Percentiles rank a stretch among this genome's conserved stretches.
These are phyloP conservation scores for Rosellinia necatrix DNA, from an alignment of 2,329 filamentous ascomycete species.

Conservation along the genomic window DNA sequence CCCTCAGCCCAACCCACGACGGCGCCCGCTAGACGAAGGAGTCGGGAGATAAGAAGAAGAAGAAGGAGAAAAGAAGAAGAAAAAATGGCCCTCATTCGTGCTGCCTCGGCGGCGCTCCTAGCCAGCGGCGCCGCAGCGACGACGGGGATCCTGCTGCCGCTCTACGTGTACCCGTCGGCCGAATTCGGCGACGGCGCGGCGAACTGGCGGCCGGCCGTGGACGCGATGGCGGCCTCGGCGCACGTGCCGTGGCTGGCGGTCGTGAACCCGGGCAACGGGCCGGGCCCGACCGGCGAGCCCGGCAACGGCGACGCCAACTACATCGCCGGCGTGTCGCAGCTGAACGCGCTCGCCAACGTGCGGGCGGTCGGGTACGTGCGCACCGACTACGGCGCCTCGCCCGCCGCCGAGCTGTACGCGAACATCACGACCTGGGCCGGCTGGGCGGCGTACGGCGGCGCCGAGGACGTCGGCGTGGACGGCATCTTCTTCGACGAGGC, in stretches of 20 bases:
- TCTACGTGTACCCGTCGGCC: constrained; percentile 20
- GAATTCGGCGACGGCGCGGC: constrained; percentile 12
- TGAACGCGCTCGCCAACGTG: constrained; percentile 46
- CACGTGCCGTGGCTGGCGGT: constrained; percentile 27
- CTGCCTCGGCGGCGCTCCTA: constrained; percentile 7
- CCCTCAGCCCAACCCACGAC: no score
- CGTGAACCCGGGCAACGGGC: constrained; percentile 40
- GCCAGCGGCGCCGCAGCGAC: constrained; percentile 7
- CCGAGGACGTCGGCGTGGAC: constrained; percentile 35
- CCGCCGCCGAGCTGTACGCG: constrained; percentile 39
- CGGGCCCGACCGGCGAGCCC: constrained; percentile 40
- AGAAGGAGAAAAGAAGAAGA: neutral
- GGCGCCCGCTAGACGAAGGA: no score
- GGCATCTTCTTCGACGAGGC: constrained; percentile 49
- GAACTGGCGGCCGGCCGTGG: constrained; percentile 19
- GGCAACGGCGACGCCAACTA: constrained; percentile 39
- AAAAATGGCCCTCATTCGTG: constrained; percentile 3
- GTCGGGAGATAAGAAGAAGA: no score
- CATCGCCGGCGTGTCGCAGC: constrained; percentile 40
- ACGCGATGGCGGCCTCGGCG: constrained; percentile 3
- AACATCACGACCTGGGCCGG: constrained; percentile 45
- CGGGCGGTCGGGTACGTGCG: constrained; percentile 48
- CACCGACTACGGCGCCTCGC: constrained; percentile 41
- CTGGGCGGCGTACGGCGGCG: constrained; percentile 39
- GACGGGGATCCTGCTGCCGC: constrained; percentile 22